These are phyloP conservation scores for Trifolium subterraneum DNA, from an alignment of 306 rosid genomes.

Conservation along the genomic window DNA sequence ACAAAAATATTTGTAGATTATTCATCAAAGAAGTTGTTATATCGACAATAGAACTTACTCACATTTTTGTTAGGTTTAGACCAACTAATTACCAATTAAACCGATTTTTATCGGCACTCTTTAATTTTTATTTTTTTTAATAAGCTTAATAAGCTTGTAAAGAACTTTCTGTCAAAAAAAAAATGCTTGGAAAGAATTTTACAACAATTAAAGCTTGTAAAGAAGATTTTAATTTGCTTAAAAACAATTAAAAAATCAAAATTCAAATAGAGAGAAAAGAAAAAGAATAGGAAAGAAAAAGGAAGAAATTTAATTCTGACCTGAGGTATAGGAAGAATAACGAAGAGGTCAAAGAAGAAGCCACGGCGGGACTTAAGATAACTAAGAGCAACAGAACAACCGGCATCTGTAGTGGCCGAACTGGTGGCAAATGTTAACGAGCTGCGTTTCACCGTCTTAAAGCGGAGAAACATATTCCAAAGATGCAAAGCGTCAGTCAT, in stretches of 20 bases:
- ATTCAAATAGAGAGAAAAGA: neutral
- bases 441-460: constrained; percentile 61
- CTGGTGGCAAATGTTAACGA: constrained; percentile 28
- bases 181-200: no score
- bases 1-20: no score
- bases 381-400: constrained; percentile 51
- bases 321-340: constrained; percentile 91
- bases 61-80: no score
- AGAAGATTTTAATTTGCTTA: neutral
- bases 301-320: constrained; percentile 37
- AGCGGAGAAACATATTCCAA: constrained; percentile 83
- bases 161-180: neutral
- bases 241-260: no score
- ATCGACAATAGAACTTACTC: no score
- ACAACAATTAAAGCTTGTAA: neutral
- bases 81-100: no score
- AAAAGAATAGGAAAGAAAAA: no score
- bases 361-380: constrained; percentile 72
- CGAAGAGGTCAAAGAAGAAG: constrained; percentile 78
- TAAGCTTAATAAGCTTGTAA: neutral
- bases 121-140: no score
- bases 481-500: constrained; percentile 85
- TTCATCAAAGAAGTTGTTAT: no score
- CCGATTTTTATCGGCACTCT: no score
- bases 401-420: neutral